Percentiles rank a stretch among this genome's conserved stretches.
phyloP scores from a whole-genome alignment of 169 alveolate species.

The Cryptosporidium viatorum region DNA sequence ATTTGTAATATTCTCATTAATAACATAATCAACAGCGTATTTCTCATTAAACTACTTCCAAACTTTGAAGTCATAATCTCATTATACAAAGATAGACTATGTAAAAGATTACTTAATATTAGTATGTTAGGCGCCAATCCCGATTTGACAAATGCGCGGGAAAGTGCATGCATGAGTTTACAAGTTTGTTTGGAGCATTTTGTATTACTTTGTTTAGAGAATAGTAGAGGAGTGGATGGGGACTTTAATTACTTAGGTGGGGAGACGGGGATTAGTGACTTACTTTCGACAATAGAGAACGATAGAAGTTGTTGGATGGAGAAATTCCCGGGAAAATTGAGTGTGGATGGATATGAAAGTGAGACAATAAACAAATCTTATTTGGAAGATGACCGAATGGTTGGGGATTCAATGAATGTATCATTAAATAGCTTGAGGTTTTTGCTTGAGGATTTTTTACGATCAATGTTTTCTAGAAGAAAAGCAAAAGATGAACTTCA shows the following conservation, averaged over 20 bases:
- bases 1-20: slow-evolving; percentile 17
- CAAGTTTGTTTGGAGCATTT: slow-evolving; percentile 45
- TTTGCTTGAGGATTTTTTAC: slow-evolving; percentile 29
- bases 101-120: slow-evolving; percentile 23
- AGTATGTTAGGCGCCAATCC: not conserved
- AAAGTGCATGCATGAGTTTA: not conserved
- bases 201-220: slow-evolving; percentile 20
- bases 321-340: not conserved
- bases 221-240: not conserved
- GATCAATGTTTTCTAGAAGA: slow-evolving; percentile 17
- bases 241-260: not conserved
- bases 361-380: not conserved
- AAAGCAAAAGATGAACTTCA: not conserved
- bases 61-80: slow-evolving; percentile 45
- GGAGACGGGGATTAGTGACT: slow-evolving; percentile 8
- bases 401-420: slow-evolving; percentile 3
- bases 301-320: not conserved
- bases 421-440: slow-evolving; percentile 38
- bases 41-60: slow-evolving; percentile 21
- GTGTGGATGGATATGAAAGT: not conserved
- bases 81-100: slow-evolving; percentile 47
- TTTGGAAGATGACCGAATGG: not conserved
- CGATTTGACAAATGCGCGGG: not conserved
- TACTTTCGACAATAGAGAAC: not conserved
- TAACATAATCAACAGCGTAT: slow-evolving; percentile 2